Evolutionary conservation across 1,284 basidiomycete species (phyloP).

Genomic region (Volvariella volvacea): DNA sequence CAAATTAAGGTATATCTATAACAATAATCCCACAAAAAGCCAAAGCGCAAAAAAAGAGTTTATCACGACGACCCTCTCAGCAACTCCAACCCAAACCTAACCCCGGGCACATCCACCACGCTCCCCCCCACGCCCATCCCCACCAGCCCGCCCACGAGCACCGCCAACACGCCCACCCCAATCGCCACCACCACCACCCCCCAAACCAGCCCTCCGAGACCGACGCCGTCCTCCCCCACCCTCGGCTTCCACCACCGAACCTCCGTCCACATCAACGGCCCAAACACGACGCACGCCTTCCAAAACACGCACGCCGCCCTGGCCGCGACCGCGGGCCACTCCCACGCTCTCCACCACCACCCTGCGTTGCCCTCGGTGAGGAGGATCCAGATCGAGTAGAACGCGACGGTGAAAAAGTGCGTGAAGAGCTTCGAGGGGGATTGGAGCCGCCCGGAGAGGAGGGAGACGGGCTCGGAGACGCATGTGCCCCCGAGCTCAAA

Average conservation of each 20-base stretch:
- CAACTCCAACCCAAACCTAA: too few relatives aligned
- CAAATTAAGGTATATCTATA: too few relatives aligned
- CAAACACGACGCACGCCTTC: conserved; percentile 81
- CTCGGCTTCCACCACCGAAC: conserved; percentile 34
- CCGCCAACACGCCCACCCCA: too few relatives aligned
- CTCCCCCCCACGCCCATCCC: too few relatives aligned
- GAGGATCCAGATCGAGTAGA: conserved; percentile 87
- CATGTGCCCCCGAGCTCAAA: conserved; percentile 93
- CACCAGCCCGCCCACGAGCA: too few relatives aligned
- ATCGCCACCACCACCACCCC: too few relatives aligned
- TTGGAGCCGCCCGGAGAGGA: conserved; percentile 76
- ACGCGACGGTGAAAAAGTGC: conserved; percentile 95
- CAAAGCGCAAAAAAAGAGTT: too few relatives aligned
- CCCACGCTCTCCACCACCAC: neutral
- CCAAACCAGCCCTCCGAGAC: too few relatives aligned
- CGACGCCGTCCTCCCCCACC: neutral
- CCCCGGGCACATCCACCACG: too few relatives aligned
- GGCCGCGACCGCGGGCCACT: neutral
- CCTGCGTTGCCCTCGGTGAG: conserved; percentile 38
- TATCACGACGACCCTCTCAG: too few relatives aligned
- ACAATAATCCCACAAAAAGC: too few relatives aligned
- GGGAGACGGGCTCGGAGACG: conserved; percentile 81
- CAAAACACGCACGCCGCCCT: conserved; percentile 56
- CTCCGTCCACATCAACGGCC: conserved; percentile 86
- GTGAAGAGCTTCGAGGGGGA: conserved; percentile 75